Evolutionary conservation across 768 basidiomycete species (phyloP), one percentile per base, ranked within the genome.

Genomic region (Lactarius sanguifluus): DNA sequence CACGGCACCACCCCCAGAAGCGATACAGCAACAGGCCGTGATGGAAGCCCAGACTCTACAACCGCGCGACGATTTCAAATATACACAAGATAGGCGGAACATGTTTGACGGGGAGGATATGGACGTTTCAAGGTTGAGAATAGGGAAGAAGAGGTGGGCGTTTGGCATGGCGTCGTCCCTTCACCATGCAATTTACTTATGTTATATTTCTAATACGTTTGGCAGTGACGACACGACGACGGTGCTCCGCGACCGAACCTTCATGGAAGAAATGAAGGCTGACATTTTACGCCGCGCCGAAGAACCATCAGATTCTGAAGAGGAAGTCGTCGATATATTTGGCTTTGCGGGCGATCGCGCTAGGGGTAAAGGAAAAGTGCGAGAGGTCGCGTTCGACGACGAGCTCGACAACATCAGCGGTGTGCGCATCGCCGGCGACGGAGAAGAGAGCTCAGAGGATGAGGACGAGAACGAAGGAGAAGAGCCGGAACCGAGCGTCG

Each of bases 231-330:
- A 85, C 34, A 79, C 77, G 16, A 70, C 72, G n/a, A 72, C 73
- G 20, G 71, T 85, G 16, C 73, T 86, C 9, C 80, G 81, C 16
- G 90, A 94, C 71, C 81, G 81, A 6, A 75, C 80, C 1, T 83
- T 84, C 72, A 80, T 85, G n/a, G 87, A 87, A 50, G 78, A 88
- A 69, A 89, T 95, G 85, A 94, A 96, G 72, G 85, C 85, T 1
- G 88, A 91, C 62, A 95, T 95, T 70, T 80, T 95, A 16, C 84
- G 91, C 32, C 82, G 90, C 5, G 88, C 85, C 0, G 89, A 94
- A 71, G 85, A 80, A 20, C 82, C 88, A 43, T 81, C 82, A 0
- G 85, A 84, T 55, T 59, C 62, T 3, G 81, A 83, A 32, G 87
- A 88, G n/a, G 88, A 87, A 13, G 86, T 76, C 20, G 77, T 76